These are phyloP conservation scores for Dioscorea dumetorum DNA, from an alignment of 106 monocot genomes.

Conservation along the genomic window DNA sequence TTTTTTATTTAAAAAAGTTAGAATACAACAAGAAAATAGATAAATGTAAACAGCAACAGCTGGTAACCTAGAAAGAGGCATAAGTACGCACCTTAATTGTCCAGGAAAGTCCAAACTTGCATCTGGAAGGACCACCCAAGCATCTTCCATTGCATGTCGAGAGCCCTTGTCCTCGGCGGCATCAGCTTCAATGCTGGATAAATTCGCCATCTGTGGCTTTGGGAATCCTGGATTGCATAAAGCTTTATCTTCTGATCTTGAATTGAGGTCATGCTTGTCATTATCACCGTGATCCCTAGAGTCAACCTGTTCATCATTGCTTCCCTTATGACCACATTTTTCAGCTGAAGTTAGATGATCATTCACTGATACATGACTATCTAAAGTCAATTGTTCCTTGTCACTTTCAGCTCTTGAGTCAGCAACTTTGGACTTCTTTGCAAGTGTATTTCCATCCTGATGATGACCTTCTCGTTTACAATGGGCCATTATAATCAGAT, in stretches of 20 bases:
- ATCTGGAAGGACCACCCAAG: slow-evolving; percentile 75
- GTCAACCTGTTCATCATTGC: slow-evolving; percentile 1
- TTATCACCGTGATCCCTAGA: not conserved
- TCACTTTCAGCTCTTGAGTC: slow-evolving; percentile 5
- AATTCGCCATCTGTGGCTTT: slow-evolving; percentile 1
- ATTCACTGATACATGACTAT: slow-evolving; percentile 1
- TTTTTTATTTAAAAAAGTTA: too few species aligned
- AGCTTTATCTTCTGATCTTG: slow-evolving; percentile 3
- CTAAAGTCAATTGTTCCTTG: not conserved
- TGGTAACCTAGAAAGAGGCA: too few species aligned
- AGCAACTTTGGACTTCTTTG: slow-evolving; percentile 41
- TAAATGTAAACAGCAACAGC: too few species aligned
- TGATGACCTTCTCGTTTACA: slow-evolving; percentile 25
- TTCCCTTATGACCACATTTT: slow-evolving; percentile 15
- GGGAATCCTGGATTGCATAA: slow-evolving; percentile 15
- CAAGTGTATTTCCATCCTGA: slow-evolving; percentile 16
- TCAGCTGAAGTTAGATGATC: not conserved
- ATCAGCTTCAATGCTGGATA: slow-evolving; percentile 53
- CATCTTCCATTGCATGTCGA: slow-evolving; percentile 87
- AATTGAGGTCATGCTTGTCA: not conserved
- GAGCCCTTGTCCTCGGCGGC: slow-evolving; percentile 87
- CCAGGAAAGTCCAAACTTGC: slow-evolving; percentile 52
- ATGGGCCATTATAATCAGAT: slow-evolving; percentile 22
- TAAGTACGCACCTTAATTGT: slow-evolving; percentile 43
- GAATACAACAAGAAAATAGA: too few species aligned